phyloP scores from a whole-genome alignment of 2,329 filamentous ascomycete genomes.

The Penicillium sp. region DNA sequence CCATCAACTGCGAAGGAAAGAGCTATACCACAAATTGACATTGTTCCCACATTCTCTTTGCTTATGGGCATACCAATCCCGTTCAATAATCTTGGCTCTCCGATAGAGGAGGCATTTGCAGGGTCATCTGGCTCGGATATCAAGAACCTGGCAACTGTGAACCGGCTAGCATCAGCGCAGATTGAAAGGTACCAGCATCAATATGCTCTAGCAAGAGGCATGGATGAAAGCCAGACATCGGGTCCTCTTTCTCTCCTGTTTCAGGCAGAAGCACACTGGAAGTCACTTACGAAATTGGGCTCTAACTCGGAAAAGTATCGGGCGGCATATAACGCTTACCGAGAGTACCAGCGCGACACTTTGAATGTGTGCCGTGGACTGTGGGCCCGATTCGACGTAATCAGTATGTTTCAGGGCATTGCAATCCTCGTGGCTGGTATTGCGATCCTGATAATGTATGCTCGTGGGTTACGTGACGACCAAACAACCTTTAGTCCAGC shows the following conservation, averaged over 20 bases:
- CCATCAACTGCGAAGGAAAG: conserved; percentile 66
- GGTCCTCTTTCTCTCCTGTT: conserved; percentile 58
- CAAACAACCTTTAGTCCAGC: conserved; percentile 46
- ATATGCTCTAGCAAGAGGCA: conserved; percentile 70
- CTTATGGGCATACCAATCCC: conserved; percentile 89
- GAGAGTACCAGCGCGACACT: conserved; percentile 72
- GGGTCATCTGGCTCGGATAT: conserved; percentile 66
- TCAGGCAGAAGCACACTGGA: conserved; percentile 54
- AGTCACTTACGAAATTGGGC: conserved; percentile 39
- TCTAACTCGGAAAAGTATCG: conserved; percentile 36
- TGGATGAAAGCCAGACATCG: conserved; percentile 58
- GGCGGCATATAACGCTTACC: conserved; percentile 55
- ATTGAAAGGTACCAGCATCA: conserved; percentile 84
- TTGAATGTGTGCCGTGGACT: conserved; percentile 74
- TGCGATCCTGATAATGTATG: conserved; percentile 67
- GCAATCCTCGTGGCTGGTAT: conserved; percentile 65
- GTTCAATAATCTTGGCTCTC: conserved; percentile 89
- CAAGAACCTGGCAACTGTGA: conserved; percentile 72
- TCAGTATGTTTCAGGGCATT: conserved; percentile 79
- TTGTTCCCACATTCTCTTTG: conserved; percentile 86
- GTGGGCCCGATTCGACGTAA: conserved; percentile 89
- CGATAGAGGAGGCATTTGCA: conserved; percentile 90
- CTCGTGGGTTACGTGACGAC: conserved; percentile 54
- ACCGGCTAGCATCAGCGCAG: conserved; percentile 73
- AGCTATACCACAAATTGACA: conserved; percentile 81